Conservation (phyloP, 1,284 basidiomycete genomes). For the Agroathelia rolfsii region DNA sequence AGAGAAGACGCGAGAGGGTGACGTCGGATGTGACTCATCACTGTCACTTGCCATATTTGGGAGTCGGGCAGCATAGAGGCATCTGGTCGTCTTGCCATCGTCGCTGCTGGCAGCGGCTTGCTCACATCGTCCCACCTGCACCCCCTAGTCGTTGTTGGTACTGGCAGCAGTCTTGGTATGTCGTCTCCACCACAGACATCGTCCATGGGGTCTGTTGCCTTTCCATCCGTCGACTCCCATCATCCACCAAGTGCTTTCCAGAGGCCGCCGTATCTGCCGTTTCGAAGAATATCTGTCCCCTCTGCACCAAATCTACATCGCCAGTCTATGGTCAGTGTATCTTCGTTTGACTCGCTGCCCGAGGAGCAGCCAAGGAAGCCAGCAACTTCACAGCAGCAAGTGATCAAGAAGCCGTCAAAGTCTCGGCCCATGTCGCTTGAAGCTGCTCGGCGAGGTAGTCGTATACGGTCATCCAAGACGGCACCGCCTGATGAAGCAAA, state of each 20-base stretch:
- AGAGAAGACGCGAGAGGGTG: no score
- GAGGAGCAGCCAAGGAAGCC: conserved; percentile 29
- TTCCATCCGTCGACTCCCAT: conserved; percentile 19
- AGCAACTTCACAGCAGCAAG: conserved; percentile 11
- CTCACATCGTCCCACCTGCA: no score
- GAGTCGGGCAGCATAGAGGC: no score
- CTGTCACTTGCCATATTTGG: no score
- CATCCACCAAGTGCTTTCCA: conserved; percentile 12
- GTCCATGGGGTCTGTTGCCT: no score
- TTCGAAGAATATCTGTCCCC: conserved; percentile 69
- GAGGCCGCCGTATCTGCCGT: conserved; percentile 45
- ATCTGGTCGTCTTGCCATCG: no score
- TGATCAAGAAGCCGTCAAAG: conserved; percentile 6
- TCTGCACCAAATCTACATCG: conserved; percentile 46
- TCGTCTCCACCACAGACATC: no score
- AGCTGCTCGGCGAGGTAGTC: conserved; percentile 21
- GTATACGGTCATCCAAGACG: conserved; percentile 22
- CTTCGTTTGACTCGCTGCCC: conserved; percentile 57
- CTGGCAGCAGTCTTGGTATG: no score
- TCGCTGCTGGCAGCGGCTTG: no score
- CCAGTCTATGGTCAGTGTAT: conserved; percentile 55
- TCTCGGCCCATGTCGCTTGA: conserved; percentile 20
- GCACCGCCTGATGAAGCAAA: conserved; percentile 23
- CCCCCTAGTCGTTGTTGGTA: no score
- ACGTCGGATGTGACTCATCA: no score